These are phyloP conservation scores for Skeletonema marinoi DNA, from an alignment of 108 stramenopile genomes.

Conservation along the genomic window DNA sequence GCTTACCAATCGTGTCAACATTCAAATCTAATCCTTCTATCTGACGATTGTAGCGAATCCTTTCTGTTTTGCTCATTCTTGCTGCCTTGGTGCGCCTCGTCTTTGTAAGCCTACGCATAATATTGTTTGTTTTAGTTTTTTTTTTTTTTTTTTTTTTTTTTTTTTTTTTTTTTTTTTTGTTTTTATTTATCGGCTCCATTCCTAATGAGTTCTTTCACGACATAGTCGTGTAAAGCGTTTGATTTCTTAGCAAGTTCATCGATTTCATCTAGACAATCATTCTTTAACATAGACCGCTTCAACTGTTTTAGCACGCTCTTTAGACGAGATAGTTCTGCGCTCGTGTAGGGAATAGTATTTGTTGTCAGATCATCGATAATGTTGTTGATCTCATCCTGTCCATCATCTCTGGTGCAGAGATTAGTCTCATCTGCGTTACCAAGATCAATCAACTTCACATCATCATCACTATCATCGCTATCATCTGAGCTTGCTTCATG, in stretches of 20 bases:
- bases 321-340: background rate
- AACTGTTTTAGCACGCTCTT: background rate
- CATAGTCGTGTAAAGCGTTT: background rate
- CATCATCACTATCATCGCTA: slow-evolving; percentile 1
- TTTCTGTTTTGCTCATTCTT: background rate
- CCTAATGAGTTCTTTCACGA: slow-evolving; percentile 16
- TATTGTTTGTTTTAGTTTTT: too few relatives aligned
- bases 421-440: background rate
- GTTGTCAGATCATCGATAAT: background rate
- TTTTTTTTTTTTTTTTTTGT: too few relatives aligned
- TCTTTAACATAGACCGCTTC: background rate
- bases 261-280: slow-evolving; percentile 1
- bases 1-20: background rate
- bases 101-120: slow-evolving; percentile 7
- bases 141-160: too few relatives aligned
- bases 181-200: slow-evolving; percentile 17
- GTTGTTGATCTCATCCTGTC: background rate
- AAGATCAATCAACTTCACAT: background rate
- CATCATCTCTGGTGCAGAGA: background rate
- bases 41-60: background rate
- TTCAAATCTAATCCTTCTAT: background rate
- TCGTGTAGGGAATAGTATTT: background rate
- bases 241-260: slow-evolving; percentile 1
- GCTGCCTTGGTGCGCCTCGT: background rate
- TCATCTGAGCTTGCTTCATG: background rate